Base-by-base conservation (phyloP, 768 basidiomycete species). In the Lentinus brumalis region DNA sequence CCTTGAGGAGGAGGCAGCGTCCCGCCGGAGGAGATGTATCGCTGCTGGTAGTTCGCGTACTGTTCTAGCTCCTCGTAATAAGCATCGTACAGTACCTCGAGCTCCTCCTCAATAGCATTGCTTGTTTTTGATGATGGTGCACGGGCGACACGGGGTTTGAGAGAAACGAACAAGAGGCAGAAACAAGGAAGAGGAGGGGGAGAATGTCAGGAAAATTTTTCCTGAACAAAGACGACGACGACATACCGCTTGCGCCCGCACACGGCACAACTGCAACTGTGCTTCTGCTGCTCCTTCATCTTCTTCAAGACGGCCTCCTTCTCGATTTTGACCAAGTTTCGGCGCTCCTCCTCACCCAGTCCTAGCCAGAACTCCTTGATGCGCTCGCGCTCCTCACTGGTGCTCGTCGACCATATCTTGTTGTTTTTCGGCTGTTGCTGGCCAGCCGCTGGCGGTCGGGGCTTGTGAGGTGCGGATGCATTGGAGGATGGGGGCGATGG, bases 61-160 rank as follows among this genome's bases (percentile, higher is more conserved):
- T 91, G 89, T 84, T 97, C 94, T 82, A 99, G 89, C 84, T 98
- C 96, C 77, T 97, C 94, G 87, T 98, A 98, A 86, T 98, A 99
- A 82, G 96, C 95, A 85, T 98, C 96, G 86, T 99, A 99, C 79
- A 98, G 89, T 81, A 95, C 93, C 83, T 98, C 94, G 77, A 99
- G 91, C 83, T 99, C 97, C 81, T 96, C 93, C 82, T 99, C 97
- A 81, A 99, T 98, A 65, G 96, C 96, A 81, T 91, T 89, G 70
- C 93, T 96, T 71, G 68, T 66, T 61, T 18, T 16, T 21, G 30
- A 21, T 53, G 63, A 56, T 51, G 56, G 47, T 54, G 59, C 61
- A 66, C 35, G 59, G 65, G 55, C 61, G 58, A 52, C 55, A 58
- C 38, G 59, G 63, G 59, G 72, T 67, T 60, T 41, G 26, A 9